These are phyloP conservation scores for Aspergillus floridensis DNA, from an alignment of 2,329 filamentous ascomycete genomes.

Conservation along the genomic window DNA sequence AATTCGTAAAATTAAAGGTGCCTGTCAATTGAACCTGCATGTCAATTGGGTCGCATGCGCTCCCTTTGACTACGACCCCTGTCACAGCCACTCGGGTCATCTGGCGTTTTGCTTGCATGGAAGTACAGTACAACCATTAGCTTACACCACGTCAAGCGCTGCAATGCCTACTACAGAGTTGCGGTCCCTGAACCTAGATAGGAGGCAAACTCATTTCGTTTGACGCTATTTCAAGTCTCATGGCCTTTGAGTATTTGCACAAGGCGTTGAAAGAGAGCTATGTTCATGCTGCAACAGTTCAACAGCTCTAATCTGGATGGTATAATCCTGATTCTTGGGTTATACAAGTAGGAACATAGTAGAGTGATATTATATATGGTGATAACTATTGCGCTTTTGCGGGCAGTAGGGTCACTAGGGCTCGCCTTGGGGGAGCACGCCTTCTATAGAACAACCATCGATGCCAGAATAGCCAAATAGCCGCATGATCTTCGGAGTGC, in stretches of 20 bases:
- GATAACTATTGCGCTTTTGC: background rate
- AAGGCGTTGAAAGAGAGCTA: background rate
- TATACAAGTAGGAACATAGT: background rate
- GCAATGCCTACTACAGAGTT: background rate
- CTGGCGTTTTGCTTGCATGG: background rate
- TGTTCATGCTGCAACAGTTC: background rate
- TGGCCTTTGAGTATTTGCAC: background rate
- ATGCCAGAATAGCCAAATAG: background rate
- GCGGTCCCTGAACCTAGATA: background rate
- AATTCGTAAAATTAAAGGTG: background rate
- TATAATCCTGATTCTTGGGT: background rate
- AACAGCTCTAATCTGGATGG: background rate
- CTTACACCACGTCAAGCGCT: background rate
- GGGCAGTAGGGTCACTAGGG: background rate
- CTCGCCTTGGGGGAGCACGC: background rate
- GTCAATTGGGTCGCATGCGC: background rate
- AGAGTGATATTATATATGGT: background rate
- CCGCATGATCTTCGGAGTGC: background rate
- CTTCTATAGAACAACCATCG: background rate
- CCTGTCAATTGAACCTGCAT: background rate
- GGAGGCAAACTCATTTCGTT: background rate
- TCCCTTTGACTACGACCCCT: background rate
- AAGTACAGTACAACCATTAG: background rate
- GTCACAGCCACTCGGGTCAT: background rate
- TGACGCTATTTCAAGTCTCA: background rate